Percentiles rank a stretch among this genome's conserved stretches.
Conservation (phyloP, 2,329 filamentous ascomycete species). For the Botrytis medusae region DNA sequence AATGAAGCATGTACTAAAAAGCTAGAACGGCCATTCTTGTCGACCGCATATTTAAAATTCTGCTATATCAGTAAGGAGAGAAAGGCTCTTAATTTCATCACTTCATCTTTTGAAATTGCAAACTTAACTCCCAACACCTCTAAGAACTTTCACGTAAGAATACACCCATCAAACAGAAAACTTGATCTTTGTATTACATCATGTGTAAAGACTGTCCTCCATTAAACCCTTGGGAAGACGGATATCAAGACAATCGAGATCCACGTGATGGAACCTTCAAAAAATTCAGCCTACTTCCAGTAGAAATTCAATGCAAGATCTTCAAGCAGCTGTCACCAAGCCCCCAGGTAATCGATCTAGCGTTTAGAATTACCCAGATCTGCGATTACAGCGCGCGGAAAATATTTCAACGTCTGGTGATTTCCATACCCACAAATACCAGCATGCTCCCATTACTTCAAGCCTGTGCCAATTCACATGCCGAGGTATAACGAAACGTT, state of each 20-base stretch:
- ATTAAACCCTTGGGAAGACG: background rate
- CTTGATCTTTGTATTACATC: background rate
- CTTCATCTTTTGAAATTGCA: background rate
- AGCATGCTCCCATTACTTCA: background rate
- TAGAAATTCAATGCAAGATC: background rate
- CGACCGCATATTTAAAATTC: background rate
- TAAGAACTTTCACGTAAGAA: no score
- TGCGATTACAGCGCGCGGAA: background rate
- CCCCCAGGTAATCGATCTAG: background rate
- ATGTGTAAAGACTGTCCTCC: background rate
- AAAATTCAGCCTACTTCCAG: background rate
- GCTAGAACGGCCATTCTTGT: background rate
- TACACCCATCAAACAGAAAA: background rate
- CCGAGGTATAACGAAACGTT: background rate
- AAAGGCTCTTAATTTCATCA: fast-evolving
- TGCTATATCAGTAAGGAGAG: background rate
- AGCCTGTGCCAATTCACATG: background rate
- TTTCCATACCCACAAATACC: background rate
- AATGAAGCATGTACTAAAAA: background rate
- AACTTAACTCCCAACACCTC: background rate
- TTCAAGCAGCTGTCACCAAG: background rate
- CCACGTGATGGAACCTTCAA: background rate
- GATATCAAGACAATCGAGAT: background rate
- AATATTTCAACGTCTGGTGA: background rate
- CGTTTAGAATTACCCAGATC: background rate